Evolutionary conservation across 2,329 filamentous ascomycete species (phyloP).

Genomic region (Penicillium frequentans): DNA sequence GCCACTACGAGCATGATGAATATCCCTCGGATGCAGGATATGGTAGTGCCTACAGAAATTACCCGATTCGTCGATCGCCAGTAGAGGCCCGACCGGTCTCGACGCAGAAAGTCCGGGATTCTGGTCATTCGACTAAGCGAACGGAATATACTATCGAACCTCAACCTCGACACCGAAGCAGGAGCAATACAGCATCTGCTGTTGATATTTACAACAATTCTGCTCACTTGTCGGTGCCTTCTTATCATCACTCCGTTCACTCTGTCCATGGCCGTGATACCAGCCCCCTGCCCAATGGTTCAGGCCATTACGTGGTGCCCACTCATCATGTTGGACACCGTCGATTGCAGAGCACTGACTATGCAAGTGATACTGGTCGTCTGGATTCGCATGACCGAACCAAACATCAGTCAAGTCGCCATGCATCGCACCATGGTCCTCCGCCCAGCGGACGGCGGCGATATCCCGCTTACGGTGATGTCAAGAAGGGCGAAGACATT

Average conservation of each 20-base stretch:
- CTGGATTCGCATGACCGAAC: constrained; percentile 22
- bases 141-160: constrained; percentile 41
- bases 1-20: constrained; percentile 29
- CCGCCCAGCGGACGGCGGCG: constrained; percentile 24
- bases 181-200: constrained; percentile 36
- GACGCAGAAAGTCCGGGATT: constrained; percentile 32
- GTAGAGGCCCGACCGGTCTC: constrained; percentile 37
- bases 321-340: constrained; percentile 26
- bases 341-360: constrained; percentile 34
- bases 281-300: constrained; percentile 32
- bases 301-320: constrained; percentile 36
- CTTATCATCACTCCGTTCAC: constrained; percentile 29
- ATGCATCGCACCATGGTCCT: constrained; percentile 28
- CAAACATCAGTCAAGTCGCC: constrained; percentile 18
- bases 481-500: constrained; percentile 38
- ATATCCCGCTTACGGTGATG: constrained; percentile 30
- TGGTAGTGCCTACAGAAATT: constrained; percentile 27
- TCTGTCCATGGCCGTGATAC: constrained; percentile 30
- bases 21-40: constrained; percentile 35
- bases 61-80: constrained; percentile 23
- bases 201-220: constrained; percentile 29
- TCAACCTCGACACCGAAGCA: constrained; percentile 31
- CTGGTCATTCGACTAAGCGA: constrained; percentile 31
- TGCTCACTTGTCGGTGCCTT: constrained; percentile 29
- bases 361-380: constrained; percentile 38